Evolutionary conservation across 192 early-diverging fungal genomes (phyloP).

Genomic region (Coemansia sp.): DNA sequence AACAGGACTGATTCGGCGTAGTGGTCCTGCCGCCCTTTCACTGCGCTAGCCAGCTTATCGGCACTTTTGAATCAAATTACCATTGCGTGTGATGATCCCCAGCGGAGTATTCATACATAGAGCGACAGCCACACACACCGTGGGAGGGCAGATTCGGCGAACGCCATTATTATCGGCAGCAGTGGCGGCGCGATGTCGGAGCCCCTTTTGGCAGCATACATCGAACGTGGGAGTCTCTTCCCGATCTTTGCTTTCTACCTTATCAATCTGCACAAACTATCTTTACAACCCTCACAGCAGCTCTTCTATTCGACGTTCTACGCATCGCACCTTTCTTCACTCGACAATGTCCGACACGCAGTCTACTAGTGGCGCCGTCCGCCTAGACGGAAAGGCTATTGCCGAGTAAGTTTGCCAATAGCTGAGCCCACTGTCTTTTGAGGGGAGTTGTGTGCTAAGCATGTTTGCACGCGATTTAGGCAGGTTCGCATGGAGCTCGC

Average conservation of each 20-base stretch:
- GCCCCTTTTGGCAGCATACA: not conserved
- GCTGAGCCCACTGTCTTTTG: not conserved
- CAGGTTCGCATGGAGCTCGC: slow-evolving; percentile 68
- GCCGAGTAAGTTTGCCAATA: slow-evolving; percentile 22
- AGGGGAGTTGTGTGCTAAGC: not conserved
- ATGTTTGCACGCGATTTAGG: slow-evolving; percentile 8
- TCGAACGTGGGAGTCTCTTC: not conserved
- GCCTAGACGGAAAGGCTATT: slow-evolving; percentile 34
- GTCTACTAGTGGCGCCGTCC: slow-evolving; percentile 4
- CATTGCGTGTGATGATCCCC: not conserved
- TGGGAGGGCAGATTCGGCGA: not conserved
- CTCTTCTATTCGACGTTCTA: slow-evolving; percentile 5
- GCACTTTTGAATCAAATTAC: not conserved
- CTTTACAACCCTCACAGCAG: not conserved
- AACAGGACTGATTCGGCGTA: not conserved
- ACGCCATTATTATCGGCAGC: not conserved
- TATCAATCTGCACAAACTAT: not conserved
- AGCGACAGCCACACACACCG: not conserved
- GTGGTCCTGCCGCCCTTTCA: not conserved
- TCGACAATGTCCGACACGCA: slow-evolving; percentile 17
- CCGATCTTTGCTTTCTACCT: not conserved
- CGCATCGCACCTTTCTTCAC: not conserved
- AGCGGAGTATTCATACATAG: not conserved
- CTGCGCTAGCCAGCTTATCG: not conserved
- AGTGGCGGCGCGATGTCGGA: not conserved